Base-by-base conservation (phyloP, 331 rosid species). In the Pyracantha coccinea region DNA sequence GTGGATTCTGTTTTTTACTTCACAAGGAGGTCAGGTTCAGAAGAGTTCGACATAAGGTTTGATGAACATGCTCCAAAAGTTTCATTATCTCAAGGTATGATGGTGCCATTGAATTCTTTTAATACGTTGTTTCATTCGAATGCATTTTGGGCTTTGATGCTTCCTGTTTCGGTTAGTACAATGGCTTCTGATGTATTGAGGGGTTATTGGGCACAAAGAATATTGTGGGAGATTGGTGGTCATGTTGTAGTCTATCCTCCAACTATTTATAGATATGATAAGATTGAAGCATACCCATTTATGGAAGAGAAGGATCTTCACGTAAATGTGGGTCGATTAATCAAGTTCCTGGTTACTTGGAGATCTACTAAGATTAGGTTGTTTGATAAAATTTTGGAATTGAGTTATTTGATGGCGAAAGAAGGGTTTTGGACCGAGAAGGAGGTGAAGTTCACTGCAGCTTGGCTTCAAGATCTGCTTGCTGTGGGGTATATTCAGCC, bases 171-270 rank as follows among this genome's bases (percentile, higher is more conserved):
- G 20, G 79, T 84, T 53, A 84, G 85, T 59, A 74, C 79, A 53
- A 84, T 84, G 88, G 88, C 88, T 75, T 84, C 85, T 75, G 88
- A 81, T 74, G 75, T 84, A 33, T 61, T 78, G 81, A 78, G 88
- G 74, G 88, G 83, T 61, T 84, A 84, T 52, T 78, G 83, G 88
- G 88, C 83, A 20, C 88, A 81, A 60, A 81, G 88, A 68, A 69
- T 84, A 14, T 53, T 81, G 54, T 84, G 83, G 88, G 88, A 84
- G 75, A 27, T 84, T 47, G 88, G 85, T 71, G 88, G 88, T 15
- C 54, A 69, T 25, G 85, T 75, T 66, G 85, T 84, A 54, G 83
- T 84, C 63, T 84, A 81, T 78, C 83, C 88, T 21, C 81, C 88
- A 13, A 84, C 88, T 2, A 41, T 78, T 7, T 76, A 81, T 60